Percentiles rank a stretch among this genome's conserved stretches.
Conservation (phyloP, 2,329 filamentous ascomycete genomes). For the Neopestalotiopsis rosae region DNA sequence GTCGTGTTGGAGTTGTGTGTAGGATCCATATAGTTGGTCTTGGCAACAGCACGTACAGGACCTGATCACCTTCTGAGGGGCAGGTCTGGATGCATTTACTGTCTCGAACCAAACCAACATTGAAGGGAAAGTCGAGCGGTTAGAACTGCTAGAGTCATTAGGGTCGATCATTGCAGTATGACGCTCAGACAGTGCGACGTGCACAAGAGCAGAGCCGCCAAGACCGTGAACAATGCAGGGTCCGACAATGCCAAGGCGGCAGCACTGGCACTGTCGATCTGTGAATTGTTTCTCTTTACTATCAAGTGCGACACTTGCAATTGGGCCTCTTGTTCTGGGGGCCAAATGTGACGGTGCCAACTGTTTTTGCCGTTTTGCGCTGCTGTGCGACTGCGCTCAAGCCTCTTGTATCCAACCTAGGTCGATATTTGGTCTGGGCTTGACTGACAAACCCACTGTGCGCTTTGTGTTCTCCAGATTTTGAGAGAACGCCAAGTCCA, state of each 20-base stretch:
- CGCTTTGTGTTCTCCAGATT: constrained; percentile 6
- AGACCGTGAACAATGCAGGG: not conserved
- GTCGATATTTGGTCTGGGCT: not conserved
- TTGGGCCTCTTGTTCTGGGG: not conserved
- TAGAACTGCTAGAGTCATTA: not conserved
- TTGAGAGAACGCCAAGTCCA: constrained; percentile 5
- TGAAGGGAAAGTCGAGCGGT: not conserved
- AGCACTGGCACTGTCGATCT: not conserved
- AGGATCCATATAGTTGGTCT: not conserved
- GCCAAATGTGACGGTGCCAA: too few relatives aligned
- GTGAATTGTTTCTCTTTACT: not conserved
- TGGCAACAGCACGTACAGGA: not conserved
- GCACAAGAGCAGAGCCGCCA: not conserved
- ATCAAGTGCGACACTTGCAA: not conserved
- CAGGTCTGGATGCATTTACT: not conserved
- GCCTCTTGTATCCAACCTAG: not conserved
- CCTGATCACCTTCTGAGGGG: not conserved
- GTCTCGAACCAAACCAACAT: not conserved
- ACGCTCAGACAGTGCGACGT: constrained; percentile 1
- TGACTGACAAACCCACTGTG: not conserved
- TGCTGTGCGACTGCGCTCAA: not conserved
- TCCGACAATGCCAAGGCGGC: not conserved
- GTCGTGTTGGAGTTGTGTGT: not conserved
- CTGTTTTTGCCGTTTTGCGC: too few relatives aligned
- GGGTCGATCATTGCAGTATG: not conserved